Base-by-base conservation (phyloP, 176 grass and related monocot species). In the Avena atlantica region DNA sequence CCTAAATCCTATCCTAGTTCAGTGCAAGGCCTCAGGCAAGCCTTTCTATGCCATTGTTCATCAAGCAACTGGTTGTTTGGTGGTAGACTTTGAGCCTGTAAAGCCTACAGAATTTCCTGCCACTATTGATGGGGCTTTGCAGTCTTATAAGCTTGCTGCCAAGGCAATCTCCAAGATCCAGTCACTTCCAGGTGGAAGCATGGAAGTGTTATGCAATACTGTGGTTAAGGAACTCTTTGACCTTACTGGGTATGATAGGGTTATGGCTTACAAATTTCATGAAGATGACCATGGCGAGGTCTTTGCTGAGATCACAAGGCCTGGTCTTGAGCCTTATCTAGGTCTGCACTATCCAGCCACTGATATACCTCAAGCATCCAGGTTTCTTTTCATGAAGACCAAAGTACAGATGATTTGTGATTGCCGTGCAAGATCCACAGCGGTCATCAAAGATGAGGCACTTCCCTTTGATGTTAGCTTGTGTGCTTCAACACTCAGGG, bases 251-350 rank as follows among this genome's bases (percentile, higher is more conserved):
- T 98, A 95, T 31, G 91, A 98, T 48, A 90, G 96, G 56, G 96
- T 98, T 20, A 98, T 98, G 96, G 88, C 92, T 87, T 98, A 98
- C 51, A 95, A 89, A 86, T 98, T 98, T 76, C 96, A 98, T 78
- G 96, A 95, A 66, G 96, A 95, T 79, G 90, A 98, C 66, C 96
- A 98, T 52, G 96, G 93, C 0, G 96, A 98, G 65, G 93, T 98
- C 9, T 87, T 88, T 65, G 48, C 91, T 6, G 93, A 98, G 93
- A 82, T 94, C 74, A 92, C 92, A 27, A 98, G 94, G 62, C 91
- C 93, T 29, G 96, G 93, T 49, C 90, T 98, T 31, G 91, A 98
- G 12, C 96, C 96, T 55, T 98, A 94, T 85, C 81, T 92, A n/a
- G 96, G 93, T 42, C 86, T 95, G 69, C 93, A 95, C 78, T 98